Conservation (phyloP, 1,139 yeast species). For the Candida glucosophila region DNA sequence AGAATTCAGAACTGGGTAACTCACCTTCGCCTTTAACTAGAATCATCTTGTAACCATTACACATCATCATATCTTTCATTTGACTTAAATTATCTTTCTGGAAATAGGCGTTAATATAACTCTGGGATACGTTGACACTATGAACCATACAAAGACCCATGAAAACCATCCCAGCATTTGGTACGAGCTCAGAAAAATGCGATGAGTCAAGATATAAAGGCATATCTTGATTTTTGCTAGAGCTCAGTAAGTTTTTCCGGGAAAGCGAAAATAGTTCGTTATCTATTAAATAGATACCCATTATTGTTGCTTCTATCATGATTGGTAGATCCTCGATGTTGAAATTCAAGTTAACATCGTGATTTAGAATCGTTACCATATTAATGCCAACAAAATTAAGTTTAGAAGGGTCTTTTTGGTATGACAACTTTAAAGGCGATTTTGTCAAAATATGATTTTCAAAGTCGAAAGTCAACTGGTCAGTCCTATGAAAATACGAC, state of each 20-base stretch:
- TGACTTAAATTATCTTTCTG: constrained; percentile 25
- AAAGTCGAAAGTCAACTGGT: constrained; percentile 32
- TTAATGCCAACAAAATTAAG: constrained; percentile 25
- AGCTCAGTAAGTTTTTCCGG: background rate
- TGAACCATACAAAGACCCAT: constrained; percentile 48
- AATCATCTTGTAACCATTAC: constrained; percentile 27
- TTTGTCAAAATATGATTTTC: constrained; percentile 32
- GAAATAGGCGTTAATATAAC: constrained; percentile 47
- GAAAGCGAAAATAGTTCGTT: constrained; percentile 9
- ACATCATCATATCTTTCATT: constrained; percentile 7
- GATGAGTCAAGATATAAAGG: constrained; percentile 14
- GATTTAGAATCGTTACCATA: constrained; percentile 28
- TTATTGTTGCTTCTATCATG: constrained; percentile 47
- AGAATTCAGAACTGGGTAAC: constrained; percentile 26
- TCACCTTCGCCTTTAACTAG: constrained; percentile 63
- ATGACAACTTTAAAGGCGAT: constrained; percentile 46
- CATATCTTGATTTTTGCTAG: constrained; percentile 2
- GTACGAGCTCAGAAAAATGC: constrained; percentile 9
- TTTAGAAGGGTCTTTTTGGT: constrained; percentile 11
- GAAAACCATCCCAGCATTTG: constrained; percentile 7
- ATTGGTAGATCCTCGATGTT: constrained; percentile 28
- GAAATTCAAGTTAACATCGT: constrained; percentile 16
- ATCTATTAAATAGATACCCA: constrained; percentile 35
- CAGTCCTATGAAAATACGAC: constrained; percentile 42
- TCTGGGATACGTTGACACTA: constrained; percentile 41